Evolutionary conservation across 2,329 filamentous ascomycete species (phyloP), one percentile per base, ranked within the genome.

Genomic region (Rasamsonia emersonii): DNA sequence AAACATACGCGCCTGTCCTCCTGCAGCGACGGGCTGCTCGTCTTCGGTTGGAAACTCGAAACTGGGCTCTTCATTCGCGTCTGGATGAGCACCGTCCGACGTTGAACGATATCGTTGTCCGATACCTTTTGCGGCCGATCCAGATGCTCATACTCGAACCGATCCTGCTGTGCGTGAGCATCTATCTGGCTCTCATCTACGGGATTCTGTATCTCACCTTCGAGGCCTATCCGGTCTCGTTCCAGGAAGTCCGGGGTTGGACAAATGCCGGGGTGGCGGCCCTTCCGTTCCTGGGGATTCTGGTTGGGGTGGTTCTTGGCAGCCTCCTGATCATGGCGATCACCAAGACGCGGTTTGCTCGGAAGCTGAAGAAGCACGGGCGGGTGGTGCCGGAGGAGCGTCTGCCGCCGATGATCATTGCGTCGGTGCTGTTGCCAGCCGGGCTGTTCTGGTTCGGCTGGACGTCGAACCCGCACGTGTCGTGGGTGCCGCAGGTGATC

Each of bases 371-470:
- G 13, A 24, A 35, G 5, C 31, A 37, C 5, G 51, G 49, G 4
- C 27, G 35, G 4, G 39, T 49, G 1, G 30, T 44, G 2, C 64
- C 65, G 2, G 67, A 70, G 43, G 60, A 62, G 40, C 56, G 65
- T 28, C 54, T 71, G 1, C 49, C 62, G 0, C 61, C 64, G 3
- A 65, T 67, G 60, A 62, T 69, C 32, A 31, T 66, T 14, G 62
- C 58, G 10, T 59, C 56, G 1, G 40, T 63, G 6, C 35, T 64
- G 3, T 46, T 71, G 3, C 64, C 66, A 2, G 47, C 54, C 33
- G 65, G 67, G 30, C 47, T 69, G n/a, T 69, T 69, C 44, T 65
- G 63, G 60, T 69, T 68, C 36, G 65, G 58, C 4, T 71, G 68
- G 68, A 59, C 60, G 0, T 62, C 63, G 0, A 59, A 49, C 32